Evolutionary conservation across 176 grass and related monocot genomes (phyloP).

Genomic region (Aegilops speltoides): DNA sequence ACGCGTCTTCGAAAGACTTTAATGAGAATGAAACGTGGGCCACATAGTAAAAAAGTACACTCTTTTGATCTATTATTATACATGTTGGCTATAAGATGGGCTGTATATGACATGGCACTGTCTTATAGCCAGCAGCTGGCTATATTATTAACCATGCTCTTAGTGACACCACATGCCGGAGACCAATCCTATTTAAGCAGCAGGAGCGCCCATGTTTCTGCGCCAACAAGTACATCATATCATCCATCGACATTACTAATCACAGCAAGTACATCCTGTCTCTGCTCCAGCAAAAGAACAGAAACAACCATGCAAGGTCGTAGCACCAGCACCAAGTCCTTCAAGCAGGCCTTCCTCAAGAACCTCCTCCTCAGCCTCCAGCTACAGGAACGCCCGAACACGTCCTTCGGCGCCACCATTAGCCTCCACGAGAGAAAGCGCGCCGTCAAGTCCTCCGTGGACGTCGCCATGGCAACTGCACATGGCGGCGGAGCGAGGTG

Average conservation of each 20-base stretch:
- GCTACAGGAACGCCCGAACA: not conserved
- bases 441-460: slow-evolving; percentile 52
- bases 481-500: slow-evolving; percentile 27
- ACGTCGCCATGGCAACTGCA: slow-evolving; percentile 56
- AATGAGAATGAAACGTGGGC: no score
- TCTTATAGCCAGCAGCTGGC: no score
- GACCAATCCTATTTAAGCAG: not conserved
- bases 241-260: not conserved
- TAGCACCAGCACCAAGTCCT: not conserved
- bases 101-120: no score
- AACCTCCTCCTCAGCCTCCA: slow-evolving; percentile 52
- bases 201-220: not conserved
- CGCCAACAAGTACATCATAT: not conserved
- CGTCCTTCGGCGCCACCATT: slow-evolving; percentile 15
- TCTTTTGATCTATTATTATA: no score
- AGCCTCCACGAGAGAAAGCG: slow-evolving; percentile 43
- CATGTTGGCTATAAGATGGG: no score
- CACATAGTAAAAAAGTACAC: no score
- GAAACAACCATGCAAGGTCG: slow-evolving; percentile 45
- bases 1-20: no score
- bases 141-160: no score
- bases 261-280: not conserved
- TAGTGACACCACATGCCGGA: not conserved
- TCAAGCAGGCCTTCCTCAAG: slow-evolving; percentile 44
- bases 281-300: not conserved